Evolutionary conservation across 352 stramenopile genomes (phyloP), one percentile per base, ranked within the genome.

Genomic region (Globisporangium iwayamae): DNA sequence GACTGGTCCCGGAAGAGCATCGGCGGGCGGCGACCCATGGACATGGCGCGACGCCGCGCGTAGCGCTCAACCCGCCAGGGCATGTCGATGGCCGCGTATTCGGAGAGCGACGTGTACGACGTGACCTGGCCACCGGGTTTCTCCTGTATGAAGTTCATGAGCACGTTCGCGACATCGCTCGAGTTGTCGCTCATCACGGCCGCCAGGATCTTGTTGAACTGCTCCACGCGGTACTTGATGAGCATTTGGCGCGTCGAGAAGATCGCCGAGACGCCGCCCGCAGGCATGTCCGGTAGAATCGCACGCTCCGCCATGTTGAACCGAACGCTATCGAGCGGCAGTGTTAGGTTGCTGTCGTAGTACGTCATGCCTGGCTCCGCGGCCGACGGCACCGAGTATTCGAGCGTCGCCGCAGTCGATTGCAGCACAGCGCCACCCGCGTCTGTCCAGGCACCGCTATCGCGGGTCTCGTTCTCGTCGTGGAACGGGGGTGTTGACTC

Each of bases 111-210:
- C 58, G 85, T 87, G 70, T 93, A 93, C 51, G 72, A 75, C 51
- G 74, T 74, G n/a, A 68, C 63, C 51, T 80, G 78, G 1, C 70
- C 71, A 43, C 77, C 83, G 0, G 84, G 84, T 30, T 88, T 89
- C 64, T 93, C 81, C 62, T 93, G 81, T 57, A 93, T 90, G 53
- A 93, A 91, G 51, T 81, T 82, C 74, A 81, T 86, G 39, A 93
- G 73, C 65, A 84, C 56, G n/a, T 68, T 76, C 20, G 80, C 77
- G 57, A 93, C 84, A 7, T 76, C 67, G 16, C 63, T 72, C 6
- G 78, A 88, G 46, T 71, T 76, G 67, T 90, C 81, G 51, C 79
- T 86, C 68, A 93, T 76, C 22, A 85, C 82, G 3, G 84, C 84
- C 1, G 83, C 80, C 50, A 91, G 54, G 22, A 90, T 87, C 52